A percentile compares a stretch with the other conserved stretches of the same genome.
These are phyloP conservation scores for Lentinula sp. DNA, from an alignment of 768 basidiomycete genomes.

Conservation along the genomic window DNA sequence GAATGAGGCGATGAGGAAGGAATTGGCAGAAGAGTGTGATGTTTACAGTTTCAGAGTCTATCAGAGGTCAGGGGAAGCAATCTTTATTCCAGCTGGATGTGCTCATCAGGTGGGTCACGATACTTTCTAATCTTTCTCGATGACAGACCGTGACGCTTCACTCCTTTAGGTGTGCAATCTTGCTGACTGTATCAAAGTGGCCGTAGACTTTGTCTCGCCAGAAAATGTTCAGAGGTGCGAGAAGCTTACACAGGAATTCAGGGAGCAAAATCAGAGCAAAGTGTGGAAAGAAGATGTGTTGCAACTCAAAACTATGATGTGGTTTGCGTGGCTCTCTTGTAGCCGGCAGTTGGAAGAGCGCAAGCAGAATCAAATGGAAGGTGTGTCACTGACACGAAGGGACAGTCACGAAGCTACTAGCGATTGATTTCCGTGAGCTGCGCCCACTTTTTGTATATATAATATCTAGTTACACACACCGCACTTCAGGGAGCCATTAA, in stretches of 20 bases:
- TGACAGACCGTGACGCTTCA: background rate
- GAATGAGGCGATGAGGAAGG: conserved; percentile 58
- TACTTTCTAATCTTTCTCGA: background rate
- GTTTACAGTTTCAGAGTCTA: conserved; percentile 82
- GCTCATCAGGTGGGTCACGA: conserved; percentile 70
- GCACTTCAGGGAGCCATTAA: background rate
- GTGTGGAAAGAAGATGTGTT: conserved; percentile 95
- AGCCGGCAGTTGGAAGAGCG: conserved; percentile 24
- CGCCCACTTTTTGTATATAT: background rate
- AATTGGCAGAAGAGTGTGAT: conserved; percentile 59
- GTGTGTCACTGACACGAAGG: background rate
- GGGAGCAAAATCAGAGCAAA: conserved; percentile 81
- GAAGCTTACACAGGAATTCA: conserved; percentile 80
- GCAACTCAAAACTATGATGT: conserved; percentile 88
- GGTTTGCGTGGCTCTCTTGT: conserved; percentile 86
- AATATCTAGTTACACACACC: background rate
- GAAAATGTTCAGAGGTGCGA: conserved; percentile 89
- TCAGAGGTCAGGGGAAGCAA: conserved; percentile 87
- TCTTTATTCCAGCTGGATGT: conserved; percentile 94
- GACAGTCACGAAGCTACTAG: background rate
- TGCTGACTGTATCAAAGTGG: conserved; percentile 94
- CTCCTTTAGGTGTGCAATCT: conserved; percentile 74
- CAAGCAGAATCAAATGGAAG: background rate
- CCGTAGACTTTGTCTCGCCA: conserved; percentile 90
- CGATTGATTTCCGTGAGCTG: background rate